Conservation (phyloP, 1,284 basidiomycete species). For the Vanrija sp. region DNA sequence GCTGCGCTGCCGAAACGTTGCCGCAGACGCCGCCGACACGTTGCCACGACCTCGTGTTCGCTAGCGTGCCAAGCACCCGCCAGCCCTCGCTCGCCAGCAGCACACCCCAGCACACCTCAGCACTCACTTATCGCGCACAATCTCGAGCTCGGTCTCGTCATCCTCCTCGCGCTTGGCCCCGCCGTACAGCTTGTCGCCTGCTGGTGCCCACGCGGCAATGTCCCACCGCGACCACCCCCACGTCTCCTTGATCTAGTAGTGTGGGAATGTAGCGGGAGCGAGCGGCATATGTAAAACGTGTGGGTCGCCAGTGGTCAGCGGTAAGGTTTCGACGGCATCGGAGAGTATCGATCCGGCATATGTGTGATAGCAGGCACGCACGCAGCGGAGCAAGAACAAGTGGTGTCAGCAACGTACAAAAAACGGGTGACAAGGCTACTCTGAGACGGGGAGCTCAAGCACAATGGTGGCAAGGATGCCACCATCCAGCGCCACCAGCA, state of each 20-base stretch:
- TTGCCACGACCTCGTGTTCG: no score
- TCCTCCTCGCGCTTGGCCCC: conserved; percentile 32
- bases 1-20: no score
- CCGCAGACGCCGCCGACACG: no score
- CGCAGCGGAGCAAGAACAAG: background rate
- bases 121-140: conserved; percentile 58
- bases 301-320: background rate
- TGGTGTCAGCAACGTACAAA: background rate
- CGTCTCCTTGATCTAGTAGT: conserved; percentile 63
- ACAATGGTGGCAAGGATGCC: background rate
- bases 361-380: background rate
- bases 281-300: no score
- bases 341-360: background rate
- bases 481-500: background rate
- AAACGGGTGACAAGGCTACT: no score
- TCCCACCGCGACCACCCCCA: conserved; percentile 73
- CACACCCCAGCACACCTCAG: background rate
- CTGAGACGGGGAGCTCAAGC: no score
- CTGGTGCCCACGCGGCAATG: conserved; percentile 55
- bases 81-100: no score
- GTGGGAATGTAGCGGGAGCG: background rate
- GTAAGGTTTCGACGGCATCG: background rate
- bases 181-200: conserved; percentile 43
- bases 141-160: conserved; percentile 50
- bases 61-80: no score